Percentiles rank a stretch among this genome's conserved stretches.
Conservation (phyloP, 2,329 filamentous ascomycete genomes). For the Ophiobolus disseminans region DNA sequence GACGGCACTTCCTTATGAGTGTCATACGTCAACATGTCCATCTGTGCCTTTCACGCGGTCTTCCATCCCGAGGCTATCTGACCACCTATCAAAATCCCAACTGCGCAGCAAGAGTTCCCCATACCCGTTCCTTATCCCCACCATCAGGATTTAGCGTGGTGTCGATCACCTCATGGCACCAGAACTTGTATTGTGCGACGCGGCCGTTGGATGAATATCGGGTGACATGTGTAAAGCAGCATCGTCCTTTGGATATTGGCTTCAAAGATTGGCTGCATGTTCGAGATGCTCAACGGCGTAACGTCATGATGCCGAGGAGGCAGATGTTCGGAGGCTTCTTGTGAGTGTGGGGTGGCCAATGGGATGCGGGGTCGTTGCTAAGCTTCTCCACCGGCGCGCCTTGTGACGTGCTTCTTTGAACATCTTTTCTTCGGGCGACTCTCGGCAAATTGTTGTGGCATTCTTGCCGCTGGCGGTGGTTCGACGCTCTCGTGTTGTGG, state of each 20-base stretch:
- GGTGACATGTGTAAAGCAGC: not conserved
- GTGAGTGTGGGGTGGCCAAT: conserved; percentile 13
- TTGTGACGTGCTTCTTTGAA: conserved; percentile 22
- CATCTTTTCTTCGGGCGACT: not conserved
- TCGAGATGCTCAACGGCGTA: not conserved
- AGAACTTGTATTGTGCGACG: not conserved
- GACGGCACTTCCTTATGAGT: not conserved
- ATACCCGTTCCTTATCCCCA: conserved; percentile 11
- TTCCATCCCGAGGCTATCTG: conserved; percentile 21
- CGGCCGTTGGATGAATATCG: not conserved
- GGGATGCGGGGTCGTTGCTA: conserved; percentile 12
- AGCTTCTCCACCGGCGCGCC: conserved; percentile 20
- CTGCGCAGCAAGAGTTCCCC: not conserved
- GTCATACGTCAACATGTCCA: conserved; percentile 1
- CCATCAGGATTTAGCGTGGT: conserved; percentile 17
- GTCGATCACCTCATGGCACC: conserved; percentile 16
- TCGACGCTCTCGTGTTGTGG: not conserved
- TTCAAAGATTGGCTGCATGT: not conserved
- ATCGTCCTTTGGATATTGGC: not conserved
- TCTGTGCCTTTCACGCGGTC: not conserved
- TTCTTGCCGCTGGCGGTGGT: too few species aligned
- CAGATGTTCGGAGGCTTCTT: not conserved
- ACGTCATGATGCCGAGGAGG: conserved; percentile 10
- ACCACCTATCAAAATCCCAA: conserved; percentile 12
- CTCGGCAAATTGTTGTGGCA: not conserved